Evolutionary conservation across 306 rosid species (phyloP), one percentile per base, ranked within the genome.

Genomic region (Dalbergia cochinchinensis): DNA sequence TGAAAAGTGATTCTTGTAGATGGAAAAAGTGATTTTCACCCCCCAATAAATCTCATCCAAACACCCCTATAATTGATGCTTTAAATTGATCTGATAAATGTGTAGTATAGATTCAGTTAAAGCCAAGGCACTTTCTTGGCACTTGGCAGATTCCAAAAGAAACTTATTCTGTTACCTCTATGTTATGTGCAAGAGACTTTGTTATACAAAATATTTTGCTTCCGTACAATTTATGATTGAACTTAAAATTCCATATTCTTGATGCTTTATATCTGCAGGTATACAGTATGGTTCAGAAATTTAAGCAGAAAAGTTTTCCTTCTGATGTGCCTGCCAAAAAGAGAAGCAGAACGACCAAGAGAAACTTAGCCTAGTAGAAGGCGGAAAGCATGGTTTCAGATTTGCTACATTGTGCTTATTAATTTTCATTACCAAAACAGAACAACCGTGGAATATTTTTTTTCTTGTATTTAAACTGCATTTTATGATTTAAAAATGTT

Each of bases 231-330:
- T 54, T 69, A 55, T 75, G 54, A 55, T 63, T 26, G 60, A 77
- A 73, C 39, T 72, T 8, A 35, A 51, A 59, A 33, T 63, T 41
- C 71, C 74, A 31, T 59, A 50, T 63, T 18, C 51, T 73, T 71
- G 41, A 48, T 77, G 65, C 71, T 47, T 79, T 76, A 53, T 63
- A 39, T 80, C 58, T 86, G 83, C 94, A 94, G 98, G 96, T 87
- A 16, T 86, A 89, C 85, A 77, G 74, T 63, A 87, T 90, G 97
- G 90, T 91, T 86, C 77, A 89, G 73, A 92, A 92, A 78, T 88
- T 89, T 69, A 89, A 87, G 94, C 89, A 78, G 90, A 86, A 82
- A 76, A 79, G 39, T 61, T n/a, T 50, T 76, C 61, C 89, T 65
- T 63, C 71, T 35, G 70, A 58, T 4, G 69, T 42, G 33, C 88